Percentiles rank a stretch among this genome's conserved stretches.
phyloP scores from a whole-genome alignment of 139 green algal genomes.

The Chlamydomonas schloesseri region DNA sequence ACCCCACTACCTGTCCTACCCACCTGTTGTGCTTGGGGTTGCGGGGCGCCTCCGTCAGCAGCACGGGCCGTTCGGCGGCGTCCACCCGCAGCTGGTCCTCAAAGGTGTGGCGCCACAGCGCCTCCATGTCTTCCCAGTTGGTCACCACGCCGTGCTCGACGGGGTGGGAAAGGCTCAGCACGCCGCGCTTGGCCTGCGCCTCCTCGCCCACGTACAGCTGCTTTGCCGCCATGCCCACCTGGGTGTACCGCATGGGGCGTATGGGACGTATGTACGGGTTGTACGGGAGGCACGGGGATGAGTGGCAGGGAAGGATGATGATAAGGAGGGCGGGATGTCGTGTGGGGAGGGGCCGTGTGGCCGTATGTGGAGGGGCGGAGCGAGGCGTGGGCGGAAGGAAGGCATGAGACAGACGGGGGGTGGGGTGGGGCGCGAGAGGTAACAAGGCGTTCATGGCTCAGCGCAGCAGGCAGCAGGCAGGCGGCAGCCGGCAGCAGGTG shows the following conservation, averaged over 20 bases:
- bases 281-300: too few relatives aligned
- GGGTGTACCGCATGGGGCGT: not conserved
- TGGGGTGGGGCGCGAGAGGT: too few relatives aligned
- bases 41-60: constrained; percentile 90
- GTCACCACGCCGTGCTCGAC: constrained; percentile 96
- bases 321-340: too few relatives aligned
- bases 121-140: constrained; percentile 98
- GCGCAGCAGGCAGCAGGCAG: too few relatives aligned
- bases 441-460: too few relatives aligned
- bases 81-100: constrained; percentile 97
- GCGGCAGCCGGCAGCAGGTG: too few relatives aligned
- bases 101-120: constrained; percentile 98
- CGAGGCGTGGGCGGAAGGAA: too few relatives aligned
- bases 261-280: too few relatives aligned
- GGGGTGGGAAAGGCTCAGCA: constrained; percentile 94
- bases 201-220: constrained; percentile 94
- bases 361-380: too few relatives aligned
- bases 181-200: constrained; percentile 94
- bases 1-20: not conserved
- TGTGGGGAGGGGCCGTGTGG: too few relatives aligned
- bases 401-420: too few relatives aligned
- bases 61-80: constrained; percentile 92
- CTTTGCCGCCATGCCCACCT: constrained; percentile 66
- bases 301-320: too few relatives aligned
- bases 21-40: constrained; percentile 71